Conservation (phyloP, 768 basidiomycete genomes). For the Mycena vitilis region DNA sequence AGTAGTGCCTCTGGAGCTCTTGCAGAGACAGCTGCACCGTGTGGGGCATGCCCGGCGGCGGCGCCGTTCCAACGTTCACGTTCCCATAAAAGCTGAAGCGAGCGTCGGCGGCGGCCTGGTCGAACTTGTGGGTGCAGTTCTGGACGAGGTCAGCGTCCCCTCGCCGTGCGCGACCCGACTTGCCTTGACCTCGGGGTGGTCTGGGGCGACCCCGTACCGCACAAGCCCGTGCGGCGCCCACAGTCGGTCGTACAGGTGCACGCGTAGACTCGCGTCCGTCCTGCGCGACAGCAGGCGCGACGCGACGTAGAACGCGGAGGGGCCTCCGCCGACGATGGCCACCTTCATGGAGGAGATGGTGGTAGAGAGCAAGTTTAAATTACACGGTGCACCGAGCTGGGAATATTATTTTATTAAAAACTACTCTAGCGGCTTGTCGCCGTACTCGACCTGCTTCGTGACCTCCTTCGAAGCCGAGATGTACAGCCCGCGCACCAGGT, state of each 20-base stretch:
- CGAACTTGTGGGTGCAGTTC: slow-evolving; percentile 98
- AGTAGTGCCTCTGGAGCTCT: slow-evolving; percentile 77
- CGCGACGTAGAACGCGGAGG: slow-evolving; percentile 96
- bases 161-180: slow-evolving; percentile 31
- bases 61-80: slow-evolving; percentile 65
- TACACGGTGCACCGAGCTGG: not conserved
- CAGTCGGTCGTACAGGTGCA: slow-evolving; percentile 92
- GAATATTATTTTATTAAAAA: slow-evolving; percentile 4
- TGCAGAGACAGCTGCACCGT: slow-evolving; percentile 68
- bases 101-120: slow-evolving; percentile 79
- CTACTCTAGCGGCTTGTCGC: slow-evolving; percentile 1
- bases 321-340: slow-evolving; percentile 93
- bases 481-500: slow-evolving; percentile 29
- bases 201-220: slow-evolving; percentile 96
- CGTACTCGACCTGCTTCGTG: slow-evolving; percentile 10
- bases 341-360: slow-evolving; percentile 63
- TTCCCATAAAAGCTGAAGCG: slow-evolving; percentile 94
- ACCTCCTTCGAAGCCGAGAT: slow-evolving; percentile 29
- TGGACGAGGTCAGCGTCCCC: slow-evolving; percentile 43
- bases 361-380: too few species aligned
- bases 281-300: slow-evolving; percentile 81
- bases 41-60: slow-evolving; percentile 57
- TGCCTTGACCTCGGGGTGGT: slow-evolving; percentile 98
- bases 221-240: slow-evolving; percentile 95
- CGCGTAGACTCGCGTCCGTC: slow-evolving; percentile 55